phyloP scores from a whole-genome alignment of 805 yeast genomes.

The Tetrapisispora pingtungensis region DNA sequence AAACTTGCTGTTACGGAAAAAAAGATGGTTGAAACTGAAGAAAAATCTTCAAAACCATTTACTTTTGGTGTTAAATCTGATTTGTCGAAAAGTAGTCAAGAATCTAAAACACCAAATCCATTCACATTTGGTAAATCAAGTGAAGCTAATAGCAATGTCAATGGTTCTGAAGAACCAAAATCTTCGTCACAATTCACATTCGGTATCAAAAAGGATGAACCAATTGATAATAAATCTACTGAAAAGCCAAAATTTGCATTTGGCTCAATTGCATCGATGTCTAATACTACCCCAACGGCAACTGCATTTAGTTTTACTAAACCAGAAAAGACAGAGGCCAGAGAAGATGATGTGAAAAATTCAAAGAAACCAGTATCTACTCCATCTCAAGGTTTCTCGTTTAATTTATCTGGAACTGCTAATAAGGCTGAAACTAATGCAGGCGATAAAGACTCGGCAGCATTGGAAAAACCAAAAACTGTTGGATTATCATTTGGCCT shows the following conservation, averaged over 20 bases:
- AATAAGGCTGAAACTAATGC: constrained; percentile 1
- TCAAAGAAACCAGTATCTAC: constrained; percentile 3
- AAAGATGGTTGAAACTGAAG: neutral
- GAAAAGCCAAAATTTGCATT: constrained; percentile 9
- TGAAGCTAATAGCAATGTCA: neutral
- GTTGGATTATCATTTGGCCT: neutral
- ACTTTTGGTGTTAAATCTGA: neutral
- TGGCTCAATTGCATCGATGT: constrained; percentile 2
- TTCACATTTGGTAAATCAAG: neutral
- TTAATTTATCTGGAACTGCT: constrained; percentile 4
- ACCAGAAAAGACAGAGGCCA: neutral
- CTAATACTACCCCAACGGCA: constrained; percentile 4
- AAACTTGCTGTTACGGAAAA: constrained; percentile 1
- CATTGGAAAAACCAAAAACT: constrained; percentile 3
- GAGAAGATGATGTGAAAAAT: neutral
- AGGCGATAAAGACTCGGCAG: neutral
- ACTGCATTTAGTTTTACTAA: constrained; percentile 17
- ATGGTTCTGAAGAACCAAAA: neutral
- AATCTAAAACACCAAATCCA: neutral
- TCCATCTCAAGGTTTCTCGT: constrained; percentile 18
- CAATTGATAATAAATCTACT: constrained; percentile 1
- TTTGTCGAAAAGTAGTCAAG: neutral
- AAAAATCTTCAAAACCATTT: neutral
- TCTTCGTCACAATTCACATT: constrained; percentile 21
- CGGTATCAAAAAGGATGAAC: constrained; percentile 6